These are phyloP conservation scores for Dipteronia dyeriana DNA, from an alignment of 345 rosid species.

Conservation along the genomic window DNA sequence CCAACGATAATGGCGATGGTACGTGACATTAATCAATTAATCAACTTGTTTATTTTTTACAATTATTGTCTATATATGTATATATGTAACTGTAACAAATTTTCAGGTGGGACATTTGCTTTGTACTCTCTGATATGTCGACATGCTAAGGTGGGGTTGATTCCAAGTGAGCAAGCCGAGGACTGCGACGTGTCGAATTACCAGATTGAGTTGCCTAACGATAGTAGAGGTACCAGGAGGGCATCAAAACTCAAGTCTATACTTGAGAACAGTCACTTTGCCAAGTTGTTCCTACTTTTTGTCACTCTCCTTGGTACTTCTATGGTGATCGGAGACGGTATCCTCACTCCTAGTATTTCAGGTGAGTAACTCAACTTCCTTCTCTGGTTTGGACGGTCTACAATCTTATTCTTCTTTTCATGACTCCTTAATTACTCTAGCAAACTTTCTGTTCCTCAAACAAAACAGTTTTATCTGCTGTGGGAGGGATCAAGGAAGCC, in stretches of 20 bases:
- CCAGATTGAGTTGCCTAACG: slow-evolving; percentile 25
- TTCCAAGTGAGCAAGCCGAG: slow-evolving; percentile 46
- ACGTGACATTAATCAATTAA: no score
- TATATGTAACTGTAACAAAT: neutral
- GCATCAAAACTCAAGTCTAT: slow-evolving; percentile 34
- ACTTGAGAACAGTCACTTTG: slow-evolving; percentile 34
- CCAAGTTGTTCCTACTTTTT: slow-evolving; percentile 34
- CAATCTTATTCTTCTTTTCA: no score
- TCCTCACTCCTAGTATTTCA: slow-evolving; percentile 54
- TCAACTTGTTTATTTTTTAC: no score
- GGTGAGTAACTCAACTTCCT: slow-evolving; percentile 20
- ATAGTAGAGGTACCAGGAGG: slow-evolving; percentile 20
- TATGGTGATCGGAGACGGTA: slow-evolving; percentile 65
- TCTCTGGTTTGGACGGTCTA: no score
- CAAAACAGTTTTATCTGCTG: slow-evolving; percentile 50
- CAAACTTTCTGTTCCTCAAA: neutral
- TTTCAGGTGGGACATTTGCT: slow-evolving; percentile 52
- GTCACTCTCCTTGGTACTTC: slow-evolving; percentile 51
- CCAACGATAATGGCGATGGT: slow-evolving; percentile 47
- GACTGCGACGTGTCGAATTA: slow-evolving; percentile 36
- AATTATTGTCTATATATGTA: no score
- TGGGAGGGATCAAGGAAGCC: slow-evolving; percentile 47
- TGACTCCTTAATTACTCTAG: neutral
- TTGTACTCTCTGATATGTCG: slow-evolving; percentile 48
- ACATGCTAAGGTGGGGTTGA: slow-evolving; percentile 40